These are phyloP conservation scores for Phaeosphaeriaceae sp. DNA, from an alignment of 2,329 filamentous ascomycete genomes.

Conservation along the genomic window DNA sequence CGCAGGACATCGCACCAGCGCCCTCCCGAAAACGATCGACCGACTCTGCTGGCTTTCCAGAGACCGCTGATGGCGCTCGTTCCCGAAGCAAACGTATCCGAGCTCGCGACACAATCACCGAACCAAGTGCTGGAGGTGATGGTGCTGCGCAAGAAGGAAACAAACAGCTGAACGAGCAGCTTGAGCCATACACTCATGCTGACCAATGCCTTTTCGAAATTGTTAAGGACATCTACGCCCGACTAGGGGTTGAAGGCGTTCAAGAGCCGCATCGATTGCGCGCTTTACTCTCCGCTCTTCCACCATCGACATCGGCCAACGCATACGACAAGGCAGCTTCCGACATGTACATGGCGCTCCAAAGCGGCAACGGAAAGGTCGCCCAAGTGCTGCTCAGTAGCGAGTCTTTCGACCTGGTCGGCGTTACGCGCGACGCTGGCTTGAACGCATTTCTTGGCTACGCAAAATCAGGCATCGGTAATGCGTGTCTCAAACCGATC, in stretches of 20 bases:
- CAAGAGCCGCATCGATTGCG: slow-evolving; percentile 51
- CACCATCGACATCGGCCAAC: slow-evolving; percentile 15
- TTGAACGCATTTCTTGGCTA: slow-evolving; percentile 65
- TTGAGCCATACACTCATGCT: slow-evolving; percentile 61
- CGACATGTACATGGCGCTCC: slow-evolving; percentile 52
- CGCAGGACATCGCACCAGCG: slow-evolving; percentile 44
- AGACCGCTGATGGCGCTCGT: slow-evolving; percentile 63
- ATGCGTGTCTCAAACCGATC: slow-evolving; percentile 47
- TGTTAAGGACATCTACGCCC: slow-evolving; percentile 59
- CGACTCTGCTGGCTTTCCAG: slow-evolving; percentile 65
- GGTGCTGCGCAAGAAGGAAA: slow-evolving; percentile 59
- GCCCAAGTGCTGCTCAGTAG: slow-evolving; percentile 58
- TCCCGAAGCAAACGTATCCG: slow-evolving; percentile 67
- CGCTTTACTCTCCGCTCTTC: slow-evolving; percentile 29
- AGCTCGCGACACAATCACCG: slow-evolving; percentile 64
- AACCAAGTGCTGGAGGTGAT: slow-evolving; percentile 54
- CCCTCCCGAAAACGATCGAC: slow-evolving; percentile 66
- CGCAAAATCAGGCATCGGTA: slow-evolving; percentile 55
- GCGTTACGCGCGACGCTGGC: slow-evolving; percentile 58
- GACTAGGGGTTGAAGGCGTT: slow-evolving; percentile 57
- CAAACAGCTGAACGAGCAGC: slow-evolving; percentile 62
- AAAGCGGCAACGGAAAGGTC: slow-evolving; percentile 46
- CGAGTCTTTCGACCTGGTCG: slow-evolving; percentile 58
- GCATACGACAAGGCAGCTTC: slow-evolving; percentile 44
- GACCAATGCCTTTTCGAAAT: slow-evolving; percentile 66